These are phyloP conservation scores for Venustampulla echinocandica DNA, from an alignment of 495 filamentous ascomycete species.

Conservation along the genomic window DNA sequence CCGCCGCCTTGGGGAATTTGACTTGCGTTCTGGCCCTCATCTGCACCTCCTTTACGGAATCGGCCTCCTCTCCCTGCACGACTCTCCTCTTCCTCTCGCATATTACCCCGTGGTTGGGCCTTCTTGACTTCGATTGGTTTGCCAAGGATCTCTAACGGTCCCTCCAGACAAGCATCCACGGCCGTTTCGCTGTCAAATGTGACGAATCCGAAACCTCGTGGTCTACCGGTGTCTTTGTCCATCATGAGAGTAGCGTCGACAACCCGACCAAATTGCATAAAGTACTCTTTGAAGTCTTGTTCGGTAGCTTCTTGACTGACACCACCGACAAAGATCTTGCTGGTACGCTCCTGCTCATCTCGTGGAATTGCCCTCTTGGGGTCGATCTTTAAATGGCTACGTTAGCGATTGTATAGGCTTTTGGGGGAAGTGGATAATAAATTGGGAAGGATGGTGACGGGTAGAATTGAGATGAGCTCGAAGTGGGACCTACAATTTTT, in stretches of 20 bases:
- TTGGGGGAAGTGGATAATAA: neutral
- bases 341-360: conserved; percentile 94
- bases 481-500: conserved; percentile 71
- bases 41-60: conserved; percentile 40
- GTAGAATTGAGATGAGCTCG: conserved; percentile 8
- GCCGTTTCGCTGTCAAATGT: conserved; percentile 95
- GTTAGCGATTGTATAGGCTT: conserved; percentile 12
- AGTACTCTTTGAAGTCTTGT: conserved; percentile 91
- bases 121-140: conserved; percentile 98
- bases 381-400: conserved; percentile 61
- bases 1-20: conserved; percentile 28
- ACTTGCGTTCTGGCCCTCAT: conserved; percentile 38
- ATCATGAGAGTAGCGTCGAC: conserved; percentile 99
- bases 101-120: conserved; percentile 89
- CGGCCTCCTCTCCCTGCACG: conserved; percentile 34
- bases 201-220: conserved; percentile 96
- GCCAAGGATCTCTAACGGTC: conserved; percentile 77
- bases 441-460: conserved; percentile 3
- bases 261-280: conserved; percentile 90
- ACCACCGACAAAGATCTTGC: conserved; percentile 96
- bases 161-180: conserved; percentile 78
- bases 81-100: conserved; percentile 81
- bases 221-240: conserved; percentile 95
- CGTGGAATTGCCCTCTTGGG: conserved; percentile 96
- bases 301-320: conserved; percentile 96